Percentiles rank a stretch among this genome's conserved stretches.
These are phyloP conservation scores for Solanum medicagineum DNA, from an alignment of 257 asterid genomes.

Conservation along the genomic window DNA sequence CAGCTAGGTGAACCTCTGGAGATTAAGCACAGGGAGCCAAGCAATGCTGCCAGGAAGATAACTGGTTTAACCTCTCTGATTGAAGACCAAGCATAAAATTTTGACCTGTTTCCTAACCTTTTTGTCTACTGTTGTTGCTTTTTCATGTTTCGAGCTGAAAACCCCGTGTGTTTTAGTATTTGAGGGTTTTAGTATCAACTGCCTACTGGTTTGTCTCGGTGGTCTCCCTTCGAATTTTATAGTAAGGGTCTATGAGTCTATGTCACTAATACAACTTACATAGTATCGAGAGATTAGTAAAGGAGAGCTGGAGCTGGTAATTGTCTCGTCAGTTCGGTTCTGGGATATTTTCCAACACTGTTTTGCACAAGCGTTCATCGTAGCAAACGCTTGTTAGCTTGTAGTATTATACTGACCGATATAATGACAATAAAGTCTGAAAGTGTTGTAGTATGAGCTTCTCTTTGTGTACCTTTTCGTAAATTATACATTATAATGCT, in stretches of 20 bases:
- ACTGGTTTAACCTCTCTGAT: conserved; percentile 70
- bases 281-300: neutral
- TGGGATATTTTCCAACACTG: neutral
- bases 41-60: conserved; percentile 35
- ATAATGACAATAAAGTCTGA: neutral
- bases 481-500: neutral
- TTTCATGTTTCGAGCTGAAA: neutral
- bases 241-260: conserved; percentile 39
- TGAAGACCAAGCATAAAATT: conserved; percentile 31
- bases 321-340: neutral
- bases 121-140: neutral
- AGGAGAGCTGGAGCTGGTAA: neutral
- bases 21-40: conserved; percentile 38
- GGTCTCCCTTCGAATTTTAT: conserved; percentile 47
- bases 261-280: neutral
- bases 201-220: neutral
- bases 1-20: conserved; percentile 38
- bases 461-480: neutral
- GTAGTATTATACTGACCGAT: neutral
- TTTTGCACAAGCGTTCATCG: neutral
- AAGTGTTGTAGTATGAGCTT: neutral
- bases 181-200: neutral
- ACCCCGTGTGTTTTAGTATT: neutral
- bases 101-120: conserved; percentile 7
- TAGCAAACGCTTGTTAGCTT: neutral